A percentile compares a stretch with the other conserved stretches of the same genome.
phyloP scores from a whole-genome alignment of 257 asterid genomes.

The Solanum chiquidenum region DNA sequence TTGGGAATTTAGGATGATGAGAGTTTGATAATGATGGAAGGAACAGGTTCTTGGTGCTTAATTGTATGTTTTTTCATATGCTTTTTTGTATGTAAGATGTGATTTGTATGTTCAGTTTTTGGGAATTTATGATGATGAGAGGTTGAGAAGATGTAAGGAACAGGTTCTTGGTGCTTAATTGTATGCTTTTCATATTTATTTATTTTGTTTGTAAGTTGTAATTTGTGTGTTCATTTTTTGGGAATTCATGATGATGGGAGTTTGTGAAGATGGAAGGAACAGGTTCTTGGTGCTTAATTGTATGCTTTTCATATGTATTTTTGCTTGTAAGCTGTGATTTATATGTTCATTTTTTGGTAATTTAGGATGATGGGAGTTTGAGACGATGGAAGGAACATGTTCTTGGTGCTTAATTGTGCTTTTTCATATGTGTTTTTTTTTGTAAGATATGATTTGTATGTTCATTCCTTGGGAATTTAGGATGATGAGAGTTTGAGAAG shows the following conservation, averaged over 20 bases:
- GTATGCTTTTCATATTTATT: neutral
- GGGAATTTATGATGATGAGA: neutral
- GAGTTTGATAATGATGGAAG: neutral
- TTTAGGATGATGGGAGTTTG: conserved; percentile 83
- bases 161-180: neutral
- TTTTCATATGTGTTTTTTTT: neutral
- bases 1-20: neutral
- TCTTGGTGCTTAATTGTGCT: conserved; percentile 31
- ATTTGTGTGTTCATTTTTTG: conserved; percentile 1
- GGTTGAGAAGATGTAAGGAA: neutral
- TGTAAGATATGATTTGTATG: neutral
- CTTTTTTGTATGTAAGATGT: neutral
- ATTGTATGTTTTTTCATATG: neutral
- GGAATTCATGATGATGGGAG: conserved; percentile 71
- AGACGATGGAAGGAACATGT: conserved; percentile 95
- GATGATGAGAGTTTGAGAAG: conserved; percentile 96
- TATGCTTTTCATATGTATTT: neutral
- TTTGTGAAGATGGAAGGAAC: conserved; percentile 94
- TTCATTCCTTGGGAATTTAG: conserved; percentile 22
- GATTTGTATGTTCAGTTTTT: neutral
- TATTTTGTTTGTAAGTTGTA: neutral
- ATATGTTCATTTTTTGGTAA: conserved; percentile 2
- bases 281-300: conserved; percentile 42
- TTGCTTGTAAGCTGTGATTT: neutral
- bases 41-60: neutral